Base-by-base conservation (phyloP, 139 green algal species). In the Picochlorum costavermella region DNA sequence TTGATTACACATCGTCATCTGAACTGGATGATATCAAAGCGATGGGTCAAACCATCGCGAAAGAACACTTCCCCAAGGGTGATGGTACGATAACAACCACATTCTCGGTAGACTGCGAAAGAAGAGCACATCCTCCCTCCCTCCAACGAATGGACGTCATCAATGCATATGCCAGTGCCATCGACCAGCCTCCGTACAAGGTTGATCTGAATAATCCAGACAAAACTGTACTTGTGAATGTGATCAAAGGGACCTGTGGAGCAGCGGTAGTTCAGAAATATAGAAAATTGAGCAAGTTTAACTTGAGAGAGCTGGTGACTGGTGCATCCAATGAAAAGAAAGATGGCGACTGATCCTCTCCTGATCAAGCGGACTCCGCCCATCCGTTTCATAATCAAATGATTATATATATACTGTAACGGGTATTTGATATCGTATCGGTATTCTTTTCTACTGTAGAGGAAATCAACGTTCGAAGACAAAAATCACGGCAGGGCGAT, bases 101-200 rank as follows among this genome's bases (percentile, higher is more conserved):
- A 40, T 83, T 78, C 67, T 65, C 75, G 4, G 75, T 84, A 31
- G 26, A 63, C n/a, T 80, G 71, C 43, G 70, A 82, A 31, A 73
- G 75, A 51, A 61, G 77, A 11, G 69, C 71, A 45, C 55, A 55
- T 11, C 46, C 46, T 0, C 20, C n/a, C n/a, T 9, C 44, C 16
- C 33, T 84, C 17, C 63, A 84, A 36, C 60, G 77, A 44, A 80
- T 84, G 75, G 50, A 63, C 5, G 70, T 83, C 58, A 83, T 84
- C 49, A 68, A 84, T 58, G 60, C 67, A 2, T 72, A 83, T 36
- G 75, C 67, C 4, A 60, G 69, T n/a, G 20, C 56, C 6, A 44
- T 72, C 12, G 40, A 43, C 60, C 69, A 79, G 69, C 62, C 63
- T 13, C 71, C 71, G 6, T 72, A 84, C 72, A 84, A 78, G 53